These are phyloP conservation scores for Dictyostelium capitatum DNA, from an alignment of 78 protist genomes.

Conservation along the genomic window DNA sequence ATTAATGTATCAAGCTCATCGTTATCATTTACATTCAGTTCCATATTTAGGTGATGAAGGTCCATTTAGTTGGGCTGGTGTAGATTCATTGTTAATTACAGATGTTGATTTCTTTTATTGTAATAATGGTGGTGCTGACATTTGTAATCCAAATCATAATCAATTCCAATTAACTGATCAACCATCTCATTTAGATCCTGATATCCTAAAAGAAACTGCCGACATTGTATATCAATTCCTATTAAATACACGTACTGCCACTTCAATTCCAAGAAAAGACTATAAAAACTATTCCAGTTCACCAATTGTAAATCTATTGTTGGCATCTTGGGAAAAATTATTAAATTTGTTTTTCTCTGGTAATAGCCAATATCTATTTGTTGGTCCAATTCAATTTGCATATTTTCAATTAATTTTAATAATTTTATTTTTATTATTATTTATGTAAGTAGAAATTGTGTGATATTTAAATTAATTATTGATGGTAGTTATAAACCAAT, in stretches of 20 bases:
- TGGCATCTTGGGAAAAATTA: neutral
- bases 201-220: neutral
- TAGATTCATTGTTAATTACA: slow-evolving; percentile 32
- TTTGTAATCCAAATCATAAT: slow-evolving; percentile 20
- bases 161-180: slow-evolving; percentile 34
- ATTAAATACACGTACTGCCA: neutral
- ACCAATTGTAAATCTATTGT: slow-evolving; percentile 24
- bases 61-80: slow-evolving; percentile 63
- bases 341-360: slow-evolving; percentile 44
- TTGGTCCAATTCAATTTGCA: slow-evolving; percentile 51
- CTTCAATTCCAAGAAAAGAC: neutral
- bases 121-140: neutral
- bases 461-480: no score
- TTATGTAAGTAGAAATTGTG: slow-evolving; percentile 18
- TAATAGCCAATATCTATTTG: slow-evolving; percentile 26
- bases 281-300: neutral
- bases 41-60: slow-evolving; percentile 54
- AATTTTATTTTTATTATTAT: slow-evolving; percentile 14
- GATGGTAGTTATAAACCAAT: no score
- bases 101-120: slow-evolving; percentile 49
- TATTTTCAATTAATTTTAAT: slow-evolving; percentile 50
- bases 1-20: slow-evolving; percentile 54
- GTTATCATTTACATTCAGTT: slow-evolving; percentile 33
- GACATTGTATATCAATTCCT: neutral
- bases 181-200: slow-evolving; percentile 26